phyloP scores from a whole-genome alignment of 176 grass and related monocot species.

The Ensete ventricosum region DNA sequence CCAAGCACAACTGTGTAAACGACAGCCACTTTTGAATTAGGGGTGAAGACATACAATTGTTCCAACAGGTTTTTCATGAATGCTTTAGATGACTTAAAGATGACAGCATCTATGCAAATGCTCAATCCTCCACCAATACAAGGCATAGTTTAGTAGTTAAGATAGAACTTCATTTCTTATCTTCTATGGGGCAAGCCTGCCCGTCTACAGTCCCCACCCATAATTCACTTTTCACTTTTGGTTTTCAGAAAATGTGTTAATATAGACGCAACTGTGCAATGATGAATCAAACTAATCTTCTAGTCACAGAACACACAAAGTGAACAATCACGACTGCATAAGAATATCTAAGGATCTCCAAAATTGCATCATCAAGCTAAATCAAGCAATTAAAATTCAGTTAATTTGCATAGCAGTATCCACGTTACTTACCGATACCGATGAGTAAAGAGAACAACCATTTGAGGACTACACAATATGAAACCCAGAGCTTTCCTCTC shows the following conservation, averaged over 20 bases:
- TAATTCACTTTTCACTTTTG: not conserved
- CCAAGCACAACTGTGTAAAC: not conserved
- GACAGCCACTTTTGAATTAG: not conserved
- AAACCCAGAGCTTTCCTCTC: conserved; percentile 86
- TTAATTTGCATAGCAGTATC: not conserved
- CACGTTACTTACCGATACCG: conserved; percentile 55
- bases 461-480: conserved; percentile 82
- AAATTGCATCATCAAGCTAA: not conserved
- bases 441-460: conserved; percentile 84
- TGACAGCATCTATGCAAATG: not conserved
- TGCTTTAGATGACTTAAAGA: not conserved
- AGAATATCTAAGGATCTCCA: not conserved
- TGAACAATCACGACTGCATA: not conserved
- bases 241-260: not conserved
- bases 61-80: not conserved
- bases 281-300: not conserved
- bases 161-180: no score
- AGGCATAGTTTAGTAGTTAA: no score
- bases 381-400: not conserved
- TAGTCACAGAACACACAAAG: not conserved
- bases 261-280: not conserved
- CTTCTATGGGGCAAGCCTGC: no score
- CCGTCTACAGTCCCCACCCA: not conserved
- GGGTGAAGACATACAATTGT: not conserved
- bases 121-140: not conserved